phyloP scores from a whole-genome alignment of 768 basidiomycete species.

The Suillus alpinus region DNA sequence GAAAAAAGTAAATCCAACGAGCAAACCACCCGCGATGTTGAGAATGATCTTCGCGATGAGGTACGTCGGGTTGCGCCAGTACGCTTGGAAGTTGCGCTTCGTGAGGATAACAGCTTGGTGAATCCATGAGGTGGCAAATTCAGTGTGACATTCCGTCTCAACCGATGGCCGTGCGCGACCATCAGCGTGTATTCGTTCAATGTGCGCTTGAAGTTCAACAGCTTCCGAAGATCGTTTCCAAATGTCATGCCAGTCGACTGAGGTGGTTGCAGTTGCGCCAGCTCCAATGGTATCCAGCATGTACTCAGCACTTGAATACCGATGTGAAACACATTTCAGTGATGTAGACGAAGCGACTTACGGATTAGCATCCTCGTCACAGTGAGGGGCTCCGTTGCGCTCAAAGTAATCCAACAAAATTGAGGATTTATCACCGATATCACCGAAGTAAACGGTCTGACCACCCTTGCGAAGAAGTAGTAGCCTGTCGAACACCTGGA shows the following conservation, averaged over 20 bases:
- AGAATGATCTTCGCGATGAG: conserved; percentile 37
- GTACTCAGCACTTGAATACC: conserved; percentile 39
- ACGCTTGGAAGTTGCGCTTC: conserved; percentile 28
- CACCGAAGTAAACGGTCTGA: conserved; percentile 68
- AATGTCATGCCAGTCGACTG: conserved; percentile 46
- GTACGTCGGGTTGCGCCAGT: conserved; percentile 42
- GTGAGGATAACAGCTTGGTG: conserved; percentile 33
- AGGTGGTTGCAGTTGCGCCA: conserved; percentile 44
- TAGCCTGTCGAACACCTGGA: conserved; percentile 51
- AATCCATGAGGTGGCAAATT: conserved; percentile 39
- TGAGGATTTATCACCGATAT: conserved; percentile 23
- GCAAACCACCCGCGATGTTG: conserved; percentile 31
- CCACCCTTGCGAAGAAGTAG: conserved; percentile 52
- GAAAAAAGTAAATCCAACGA: conserved; percentile 46
- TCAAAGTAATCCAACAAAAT: conserved; percentile 23
- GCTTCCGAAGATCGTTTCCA: conserved; percentile 48
- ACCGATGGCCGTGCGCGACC: conserved; percentile 26
- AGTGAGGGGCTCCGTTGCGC: conserved; percentile 18
- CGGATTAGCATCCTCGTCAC: conserved; percentile 22
- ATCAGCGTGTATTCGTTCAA: conserved; percentile 42
- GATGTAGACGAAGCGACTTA: conserved; percentile 3
- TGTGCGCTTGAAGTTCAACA: conserved; percentile 34
- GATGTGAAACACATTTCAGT: neutral
- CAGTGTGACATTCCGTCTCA: conserved; percentile 19
- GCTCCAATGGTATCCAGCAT: conserved; percentile 57